phyloP scores from a whole-genome alignment of 2,329 filamentous ascomycete species.

The Colletotrichum falcatum region DNA sequence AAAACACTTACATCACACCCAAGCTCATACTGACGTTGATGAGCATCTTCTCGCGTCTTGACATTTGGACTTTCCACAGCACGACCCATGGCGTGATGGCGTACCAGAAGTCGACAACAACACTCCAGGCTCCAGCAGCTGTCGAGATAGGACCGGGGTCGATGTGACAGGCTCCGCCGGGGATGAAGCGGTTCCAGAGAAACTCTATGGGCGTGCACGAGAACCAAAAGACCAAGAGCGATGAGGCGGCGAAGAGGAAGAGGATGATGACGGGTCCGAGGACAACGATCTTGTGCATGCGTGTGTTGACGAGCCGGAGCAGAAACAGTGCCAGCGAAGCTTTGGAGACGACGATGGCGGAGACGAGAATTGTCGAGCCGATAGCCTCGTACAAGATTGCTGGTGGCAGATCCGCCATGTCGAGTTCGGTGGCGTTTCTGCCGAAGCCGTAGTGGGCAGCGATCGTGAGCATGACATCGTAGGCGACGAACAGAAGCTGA shows the following conservation, averaged over 20 bases:
- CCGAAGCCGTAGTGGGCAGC: constrained; percentile 37
- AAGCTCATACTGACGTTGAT: constrained; percentile 57
- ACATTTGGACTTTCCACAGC: constrained; percentile 59
- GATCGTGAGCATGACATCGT: constrained; percentile 37
- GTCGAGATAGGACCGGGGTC: constrained; percentile 36
- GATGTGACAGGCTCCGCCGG: constrained; percentile 25
- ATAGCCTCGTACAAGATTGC: constrained; percentile 39
- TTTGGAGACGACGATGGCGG: constrained; percentile 37
- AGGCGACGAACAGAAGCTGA: constrained; percentile 32
- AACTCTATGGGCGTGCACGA: constrained; percentile 31
- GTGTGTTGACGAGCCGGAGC: constrained; percentile 32
- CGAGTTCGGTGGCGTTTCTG: constrained; percentile 27
- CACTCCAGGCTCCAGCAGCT: constrained; percentile 37
- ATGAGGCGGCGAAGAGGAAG: constrained; percentile 17
- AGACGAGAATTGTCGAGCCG: constrained; percentile 36
- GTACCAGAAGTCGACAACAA: constrained; percentile 54
- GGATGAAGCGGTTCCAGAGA: constrained; percentile 37
- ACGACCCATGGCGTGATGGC: constrained; percentile 58
- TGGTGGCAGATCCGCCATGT: constrained; percentile 4
- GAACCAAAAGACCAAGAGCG: constrained; percentile 38
- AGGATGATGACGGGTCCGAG: constrained; percentile 29
- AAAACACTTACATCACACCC: constrained; percentile 51
- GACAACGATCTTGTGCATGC: constrained; percentile 23
- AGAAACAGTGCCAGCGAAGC: constrained; percentile 38
- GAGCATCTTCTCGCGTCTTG: constrained; percentile 58